Conservation (phyloP, 441 rosid species). For the Populus tomentosa region DNA sequence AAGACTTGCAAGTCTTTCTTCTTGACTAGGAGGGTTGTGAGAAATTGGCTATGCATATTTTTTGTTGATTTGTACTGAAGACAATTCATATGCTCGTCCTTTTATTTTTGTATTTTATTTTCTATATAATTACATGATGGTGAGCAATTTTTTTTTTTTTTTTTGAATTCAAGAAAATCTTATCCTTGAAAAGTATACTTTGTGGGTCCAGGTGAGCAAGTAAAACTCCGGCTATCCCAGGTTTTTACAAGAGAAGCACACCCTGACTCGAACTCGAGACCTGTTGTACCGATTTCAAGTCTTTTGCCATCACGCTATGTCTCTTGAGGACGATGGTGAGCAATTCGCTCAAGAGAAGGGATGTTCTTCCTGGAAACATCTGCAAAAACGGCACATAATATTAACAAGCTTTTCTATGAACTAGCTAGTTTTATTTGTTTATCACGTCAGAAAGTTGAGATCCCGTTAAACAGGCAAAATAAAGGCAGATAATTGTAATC, state of each 20-base stretch:
- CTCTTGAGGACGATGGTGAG: too few species aligned
- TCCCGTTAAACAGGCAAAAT: background rate
- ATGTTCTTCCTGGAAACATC: conserved; percentile 65
- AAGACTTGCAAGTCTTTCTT: background rate
- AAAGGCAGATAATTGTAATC: background rate
- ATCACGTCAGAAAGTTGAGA: background rate
- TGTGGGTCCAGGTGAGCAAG: too few species aligned
- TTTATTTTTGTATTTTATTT: background rate
- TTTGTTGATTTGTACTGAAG: background rate
- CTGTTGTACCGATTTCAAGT: too few species aligned
- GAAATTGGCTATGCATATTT: background rate
- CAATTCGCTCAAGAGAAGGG: conserved; percentile 64
- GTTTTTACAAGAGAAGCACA: too few species aligned
- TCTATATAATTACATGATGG: conserved; percentile 42
- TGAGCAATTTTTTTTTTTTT: too few species aligned
- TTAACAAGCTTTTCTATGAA: conserved; percentile 67
- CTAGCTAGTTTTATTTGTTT: conserved; percentile 38
- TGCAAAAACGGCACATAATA: conserved; percentile 65
- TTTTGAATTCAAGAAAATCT: too few species aligned
- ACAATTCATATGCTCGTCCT: background rate
- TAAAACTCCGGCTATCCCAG: too few species aligned
- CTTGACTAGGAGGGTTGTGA: background rate
- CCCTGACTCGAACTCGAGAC: too few species aligned
- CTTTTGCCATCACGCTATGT: too few species aligned
- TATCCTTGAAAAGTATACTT: too few species aligned